Conservation (phyloP, 2,329 filamentous ascomycete genomes). For the Sphaerostilbella broomeana region DNA sequence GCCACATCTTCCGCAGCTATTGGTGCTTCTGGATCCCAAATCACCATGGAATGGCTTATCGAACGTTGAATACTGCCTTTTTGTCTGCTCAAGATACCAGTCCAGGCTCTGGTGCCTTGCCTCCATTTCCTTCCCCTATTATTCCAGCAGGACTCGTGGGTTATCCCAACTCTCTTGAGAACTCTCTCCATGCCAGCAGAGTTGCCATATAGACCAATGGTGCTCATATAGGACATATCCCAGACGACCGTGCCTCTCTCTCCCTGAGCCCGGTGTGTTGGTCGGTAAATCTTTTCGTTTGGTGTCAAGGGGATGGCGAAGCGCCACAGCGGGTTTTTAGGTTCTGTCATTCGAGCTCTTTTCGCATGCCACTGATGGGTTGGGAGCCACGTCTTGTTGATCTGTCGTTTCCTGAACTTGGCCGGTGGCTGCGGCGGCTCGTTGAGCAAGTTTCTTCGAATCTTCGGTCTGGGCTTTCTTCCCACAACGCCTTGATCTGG, state of each 20-base stretch:
- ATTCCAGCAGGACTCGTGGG: conserved; percentile 55
- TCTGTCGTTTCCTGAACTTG: conserved; percentile 79
- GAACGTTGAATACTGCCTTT: conserved; percentile 41
- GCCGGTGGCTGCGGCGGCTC: conserved; percentile 46
- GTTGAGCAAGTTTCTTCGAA: conserved; percentile 64
- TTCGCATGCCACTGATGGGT: conserved; percentile 95
- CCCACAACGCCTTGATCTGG: conserved; percentile 17
- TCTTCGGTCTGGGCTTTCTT: conserved; percentile 50
- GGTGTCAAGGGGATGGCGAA: conserved; percentile 81
- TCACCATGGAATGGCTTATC: conserved; percentile 65
- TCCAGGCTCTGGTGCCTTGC: conserved; percentile 42
- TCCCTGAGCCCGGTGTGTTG: conserved; percentile 73
- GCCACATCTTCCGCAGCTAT: conserved; percentile 21
- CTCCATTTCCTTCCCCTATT: conserved; percentile 66
- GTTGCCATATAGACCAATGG: conserved; percentile 68
- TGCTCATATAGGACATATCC: conserved; percentile 93
- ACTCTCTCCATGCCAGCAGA: conserved; percentile 58
- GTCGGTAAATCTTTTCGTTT: conserved; percentile 81
- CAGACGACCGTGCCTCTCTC: conserved; percentile 74
- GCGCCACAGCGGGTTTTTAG: conserved; percentile 76
- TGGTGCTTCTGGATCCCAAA: conserved; percentile 59
- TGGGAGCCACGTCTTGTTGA: conserved; percentile 87
- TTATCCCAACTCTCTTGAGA: conserved; percentile 58
- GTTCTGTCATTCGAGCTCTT: conserved; percentile 77
- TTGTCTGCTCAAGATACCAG: conserved; percentile 46